Percentiles rank a stretch among this genome's conserved stretches.
phyloP scores from a whole-genome alignment of 1,284 basidiomycete species.

The Papiliotrema laurentii region DNA sequence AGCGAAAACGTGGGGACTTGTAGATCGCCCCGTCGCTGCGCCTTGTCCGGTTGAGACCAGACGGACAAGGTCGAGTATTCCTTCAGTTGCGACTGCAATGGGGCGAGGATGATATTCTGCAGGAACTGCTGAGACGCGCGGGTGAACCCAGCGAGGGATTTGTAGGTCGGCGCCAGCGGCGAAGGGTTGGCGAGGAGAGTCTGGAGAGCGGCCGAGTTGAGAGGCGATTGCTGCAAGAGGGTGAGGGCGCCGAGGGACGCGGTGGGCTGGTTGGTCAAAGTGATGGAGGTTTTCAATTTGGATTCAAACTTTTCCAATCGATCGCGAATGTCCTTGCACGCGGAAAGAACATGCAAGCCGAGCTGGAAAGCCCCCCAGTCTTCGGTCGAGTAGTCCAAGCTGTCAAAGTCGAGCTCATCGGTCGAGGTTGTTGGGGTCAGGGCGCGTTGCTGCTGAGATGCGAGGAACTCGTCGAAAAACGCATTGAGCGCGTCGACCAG shows the following conservation, averaged over 20 bases:
- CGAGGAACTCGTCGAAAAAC: slow-evolving; percentile 55
- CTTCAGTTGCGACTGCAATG: slow-evolving; percentile 70
- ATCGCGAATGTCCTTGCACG: slow-evolving; percentile 66
- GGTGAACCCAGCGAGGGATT: slow-evolving; percentile 64
- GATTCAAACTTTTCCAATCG: slow-evolving; percentile 64
- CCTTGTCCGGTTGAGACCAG: slow-evolving; percentile 57
- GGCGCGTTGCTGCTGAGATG: slow-evolving; percentile 7
- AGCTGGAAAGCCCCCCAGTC: slow-evolving; percentile 83
- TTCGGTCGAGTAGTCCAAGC: slow-evolving; percentile 69
- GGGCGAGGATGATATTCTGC: slow-evolving; percentile 76
- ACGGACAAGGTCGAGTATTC: slow-evolving; percentile 64
- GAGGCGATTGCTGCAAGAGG: slow-evolving; percentile 69
- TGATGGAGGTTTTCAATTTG: slow-evolving; percentile 59
- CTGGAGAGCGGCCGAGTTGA: slow-evolving; percentile 75
- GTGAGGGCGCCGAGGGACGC: slow-evolving; percentile 66
- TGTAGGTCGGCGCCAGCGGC: slow-evolving; percentile 48
- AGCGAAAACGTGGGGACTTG: slow-evolving; percentile 89
- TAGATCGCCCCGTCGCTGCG: slow-evolving; percentile 55
- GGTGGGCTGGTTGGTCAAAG: slow-evolving; percentile 57
- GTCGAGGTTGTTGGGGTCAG: background rate
- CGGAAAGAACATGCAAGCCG: slow-evolving; percentile 72
- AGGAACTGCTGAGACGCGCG: slow-evolving; percentile 69
- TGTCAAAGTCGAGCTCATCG: slow-evolving; percentile 39
- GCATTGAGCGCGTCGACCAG: slow-evolving; percentile 68
- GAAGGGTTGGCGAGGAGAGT: slow-evolving; percentile 51